A percentile compares a stretch with the other conserved stretches of the same genome.
Evolutionary conservation across 148 eudicot genomes (phyloP).

Genomic region (Simmondsia chinensis): DNA sequence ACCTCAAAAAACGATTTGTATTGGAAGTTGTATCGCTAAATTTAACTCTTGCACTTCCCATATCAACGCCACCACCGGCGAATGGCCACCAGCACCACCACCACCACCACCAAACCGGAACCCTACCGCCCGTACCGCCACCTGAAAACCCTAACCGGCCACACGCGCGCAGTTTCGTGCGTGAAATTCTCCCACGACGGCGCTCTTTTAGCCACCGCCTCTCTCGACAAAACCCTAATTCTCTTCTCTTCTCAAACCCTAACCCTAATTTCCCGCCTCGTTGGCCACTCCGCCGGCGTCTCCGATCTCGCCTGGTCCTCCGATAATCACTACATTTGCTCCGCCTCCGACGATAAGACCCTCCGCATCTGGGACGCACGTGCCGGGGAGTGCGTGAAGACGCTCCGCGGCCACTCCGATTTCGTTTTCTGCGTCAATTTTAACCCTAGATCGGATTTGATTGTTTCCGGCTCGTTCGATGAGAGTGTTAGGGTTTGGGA

Average conservation of each 20-base stretch:
- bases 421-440: conserved; percentile 82
- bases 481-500: conserved; percentile 92
- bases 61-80: neutral
- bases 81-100: conserved; percentile 18
- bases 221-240: conserved; percentile 77
- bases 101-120: conserved; percentile 18
- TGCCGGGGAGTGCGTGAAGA: conserved; percentile 49
- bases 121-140: conserved; percentile 59
- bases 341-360: conserved; percentile 89
- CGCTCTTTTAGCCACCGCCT: conserved; percentile 69
- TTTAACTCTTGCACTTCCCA: no score
- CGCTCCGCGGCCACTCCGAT: conserved; percentile 58
- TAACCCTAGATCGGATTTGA: conserved; percentile 45
- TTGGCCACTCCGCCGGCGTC: conserved; percentile 81
- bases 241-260: conserved; percentile 52
- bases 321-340: conserved; percentile 73
- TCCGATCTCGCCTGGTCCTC: conserved; percentile 88
- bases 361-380: conserved; percentile 84
- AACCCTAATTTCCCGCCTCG: conserved; percentile 34
- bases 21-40: no score
- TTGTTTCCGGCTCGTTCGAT: conserved; percentile 86
- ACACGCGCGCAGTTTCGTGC: conserved; percentile 62
- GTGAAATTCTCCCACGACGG: conserved; percentile 86
- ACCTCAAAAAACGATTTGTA: no score
- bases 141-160: conserved; percentile 50